Conservation (phyloP, 371 early-diverging fungal genomes). For the Syncephalis fuscata region DNA sequence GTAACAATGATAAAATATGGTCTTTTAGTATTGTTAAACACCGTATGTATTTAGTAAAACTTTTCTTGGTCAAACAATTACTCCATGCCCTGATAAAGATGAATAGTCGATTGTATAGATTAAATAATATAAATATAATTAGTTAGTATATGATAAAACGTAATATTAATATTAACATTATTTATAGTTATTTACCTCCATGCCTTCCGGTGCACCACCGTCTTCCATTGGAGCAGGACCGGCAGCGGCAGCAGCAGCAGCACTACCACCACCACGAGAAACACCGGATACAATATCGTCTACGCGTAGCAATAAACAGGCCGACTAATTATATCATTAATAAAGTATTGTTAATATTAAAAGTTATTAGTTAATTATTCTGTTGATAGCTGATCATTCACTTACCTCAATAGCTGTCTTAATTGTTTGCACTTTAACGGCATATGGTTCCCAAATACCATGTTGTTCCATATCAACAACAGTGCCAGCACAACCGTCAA, state of each 20-base stretch:
- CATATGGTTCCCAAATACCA: constrained; percentile 98
- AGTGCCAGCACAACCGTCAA: constrained; percentile 92
- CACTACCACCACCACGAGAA: constrained; percentile 34
- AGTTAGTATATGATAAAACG: too few relatives aligned
- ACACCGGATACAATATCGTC: constrained; percentile 96
- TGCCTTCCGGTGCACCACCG: too few relatives aligned
- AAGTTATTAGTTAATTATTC: background rate
- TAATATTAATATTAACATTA: too few relatives aligned
- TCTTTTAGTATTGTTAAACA: too few relatives aligned
- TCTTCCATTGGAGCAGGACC: background rate
- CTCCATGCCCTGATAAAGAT: too few relatives aligned
- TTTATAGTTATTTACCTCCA: too few relatives aligned
- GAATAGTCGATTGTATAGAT: too few relatives aligned
- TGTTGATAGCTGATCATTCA: background rate
- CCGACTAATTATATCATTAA: constrained; percentile 26
- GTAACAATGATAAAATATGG: too few relatives aligned
- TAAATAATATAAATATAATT: too few relatives aligned
- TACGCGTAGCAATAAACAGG: constrained; percentile 84
- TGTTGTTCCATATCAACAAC: constrained; percentile 94
- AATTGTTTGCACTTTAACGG: constrained; percentile 98
- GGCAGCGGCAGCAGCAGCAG: constrained; percentile 12
- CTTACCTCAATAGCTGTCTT: constrained; percentile 97
- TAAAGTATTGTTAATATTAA: background rate
- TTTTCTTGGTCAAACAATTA: too few relatives aligned
- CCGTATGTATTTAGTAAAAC: too few relatives aligned